Percentiles rank a stretch among this genome's conserved stretches.
phyloP scores from a whole-genome alignment of 352 stramenopile species.

The Phytophthora tubulina region DNA sequence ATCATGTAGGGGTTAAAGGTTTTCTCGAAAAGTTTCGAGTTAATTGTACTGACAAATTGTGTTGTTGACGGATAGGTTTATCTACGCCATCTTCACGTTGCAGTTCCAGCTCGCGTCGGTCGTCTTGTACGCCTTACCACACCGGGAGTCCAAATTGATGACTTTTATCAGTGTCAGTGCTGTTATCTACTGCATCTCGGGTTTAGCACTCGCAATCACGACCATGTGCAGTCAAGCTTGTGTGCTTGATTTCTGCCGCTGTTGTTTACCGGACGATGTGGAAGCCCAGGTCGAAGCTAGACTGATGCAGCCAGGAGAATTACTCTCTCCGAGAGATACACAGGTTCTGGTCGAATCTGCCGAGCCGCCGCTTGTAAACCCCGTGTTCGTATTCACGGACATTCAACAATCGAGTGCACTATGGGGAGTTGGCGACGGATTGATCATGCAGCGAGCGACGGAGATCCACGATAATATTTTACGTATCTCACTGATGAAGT shows the following conservation, averaged over 20 bases:
- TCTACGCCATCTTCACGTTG: conserved; percentile 69
- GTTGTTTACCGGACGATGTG: conserved; percentile 55
- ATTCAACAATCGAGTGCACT: conserved; percentile 71
- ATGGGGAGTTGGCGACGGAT: conserved; percentile 50
- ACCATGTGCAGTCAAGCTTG: conserved; percentile 62
- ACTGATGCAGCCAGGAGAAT: conserved; percentile 47
- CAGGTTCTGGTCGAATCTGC: conserved; percentile 38
- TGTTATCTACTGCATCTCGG: conserved; percentile 47
- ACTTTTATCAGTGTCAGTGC: conserved; percentile 52
- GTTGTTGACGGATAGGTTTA: conserved; percentile 36
- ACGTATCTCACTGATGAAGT: conserved; percentile 51
- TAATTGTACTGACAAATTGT: conserved; percentile 2
- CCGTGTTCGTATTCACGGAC: conserved; percentile 76
- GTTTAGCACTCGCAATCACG: conserved; percentile 51
- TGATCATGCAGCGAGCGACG: conserved; percentile 60
- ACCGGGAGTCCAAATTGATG: conserved; percentile 36
- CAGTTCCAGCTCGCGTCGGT: conserved; percentile 65
- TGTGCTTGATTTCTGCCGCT: conserved; percentile 47
- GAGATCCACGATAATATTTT: conserved; percentile 70
- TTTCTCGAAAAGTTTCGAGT: not conserved
- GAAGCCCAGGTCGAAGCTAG: conserved; percentile 54
- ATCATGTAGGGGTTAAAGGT: conserved; percentile 56
- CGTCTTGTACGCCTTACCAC: conserved; percentile 47
- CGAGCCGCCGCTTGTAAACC: conserved; percentile 53
- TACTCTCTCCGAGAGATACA: conserved; percentile 43